Evolutionary conservation across 352 stramenopile genomes (phyloP), one percentile per base, ranked within the genome.

Genomic region (Halophytophthora batemanensis): DNA sequence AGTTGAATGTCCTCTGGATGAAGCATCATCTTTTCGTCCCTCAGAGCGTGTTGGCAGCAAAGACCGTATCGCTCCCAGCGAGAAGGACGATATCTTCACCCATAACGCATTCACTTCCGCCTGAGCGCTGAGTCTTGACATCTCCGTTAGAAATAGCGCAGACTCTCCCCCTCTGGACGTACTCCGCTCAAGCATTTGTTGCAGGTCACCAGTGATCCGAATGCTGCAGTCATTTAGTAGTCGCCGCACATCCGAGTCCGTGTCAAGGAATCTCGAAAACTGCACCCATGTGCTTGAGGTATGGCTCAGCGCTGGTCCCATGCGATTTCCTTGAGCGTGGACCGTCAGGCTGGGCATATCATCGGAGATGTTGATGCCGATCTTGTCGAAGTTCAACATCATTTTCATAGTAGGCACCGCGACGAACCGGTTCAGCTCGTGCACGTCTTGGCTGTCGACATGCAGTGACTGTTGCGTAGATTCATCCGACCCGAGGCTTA

Each of bases 381-480:
- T 53, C 33, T 79, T 82, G 48, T 90, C 80, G 6, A 82, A 15
- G 50, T 74, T 88, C n/a, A 82, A n/a, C 60, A 86, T 75, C 47
- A 85, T 64, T 43, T 83, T 56, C 25, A 63, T 42, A 15, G 61
- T 67, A 15, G 57, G 59, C 6, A 74, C 58, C 17, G 53, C 48
- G 7, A 82, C 53, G 43, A 74, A 78, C 37, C 66, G 64, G 45
- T 66, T 78, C 7, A 90, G 66, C 11, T 72, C 68, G 28, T 79
- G 66, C 12, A 82, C 56, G 15, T 19, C 33, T 39, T 54, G 40
- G 1, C 46, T 50, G 33, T 58, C 42, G 8, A 37, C 39, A 35
- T n/a, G 28, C 10, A 74, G 38, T 3, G 57, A 49, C 23, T 66
- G 60, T 21, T 59, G 58, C n/a, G 34, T 18, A 11, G 50, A 50